Evolutionary conservation across 179 eudicot species (phyloP).

Genomic region (Camellia oleifera): DNA sequence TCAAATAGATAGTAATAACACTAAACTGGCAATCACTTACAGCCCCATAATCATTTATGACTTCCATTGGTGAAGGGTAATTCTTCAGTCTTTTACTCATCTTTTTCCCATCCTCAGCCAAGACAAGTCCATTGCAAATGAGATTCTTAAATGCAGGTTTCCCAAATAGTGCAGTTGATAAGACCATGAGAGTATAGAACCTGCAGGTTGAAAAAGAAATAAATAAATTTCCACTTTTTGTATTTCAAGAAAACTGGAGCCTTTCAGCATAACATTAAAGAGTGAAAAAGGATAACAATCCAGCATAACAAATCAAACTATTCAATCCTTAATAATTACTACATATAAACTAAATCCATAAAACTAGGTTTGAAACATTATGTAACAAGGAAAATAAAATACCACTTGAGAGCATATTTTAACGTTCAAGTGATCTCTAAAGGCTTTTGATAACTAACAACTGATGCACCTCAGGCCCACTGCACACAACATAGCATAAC

Average conservation of each 20-base stretch:
- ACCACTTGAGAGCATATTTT: not conserved
- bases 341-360: not conserved
- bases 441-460: not conserved
- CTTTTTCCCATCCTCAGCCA: slow-evolving; percentile 98
- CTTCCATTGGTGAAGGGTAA: slow-evolving; percentile 83
- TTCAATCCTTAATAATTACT: not conserved
- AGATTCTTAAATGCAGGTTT: slow-evolving; percentile 95
- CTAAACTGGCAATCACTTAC: slow-evolving; percentile 45
- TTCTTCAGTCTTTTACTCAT: slow-evolving; percentile 96
- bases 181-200: slow-evolving; percentile 97
- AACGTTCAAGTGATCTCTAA: not conserved
- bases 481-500: not conserved
- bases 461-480: slow-evolving; percentile 1
- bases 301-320: not conserved
- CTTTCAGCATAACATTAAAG: not conserved
- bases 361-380: not conserved
- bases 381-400: not conserved
- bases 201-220: slow-evolving; percentile 27
- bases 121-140: slow-evolving; percentile 96
- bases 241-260: not conserved
- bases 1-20: not conserved
- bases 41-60: slow-evolving; percentile 87
- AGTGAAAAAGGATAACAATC: not conserved
- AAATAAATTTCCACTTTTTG: not conserved
- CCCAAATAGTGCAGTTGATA: slow-evolving; percentile 92